Evolutionary conservation across 768 basidiomycete species (phyloP).

Genomic region (Rickenella mellea): DNA sequence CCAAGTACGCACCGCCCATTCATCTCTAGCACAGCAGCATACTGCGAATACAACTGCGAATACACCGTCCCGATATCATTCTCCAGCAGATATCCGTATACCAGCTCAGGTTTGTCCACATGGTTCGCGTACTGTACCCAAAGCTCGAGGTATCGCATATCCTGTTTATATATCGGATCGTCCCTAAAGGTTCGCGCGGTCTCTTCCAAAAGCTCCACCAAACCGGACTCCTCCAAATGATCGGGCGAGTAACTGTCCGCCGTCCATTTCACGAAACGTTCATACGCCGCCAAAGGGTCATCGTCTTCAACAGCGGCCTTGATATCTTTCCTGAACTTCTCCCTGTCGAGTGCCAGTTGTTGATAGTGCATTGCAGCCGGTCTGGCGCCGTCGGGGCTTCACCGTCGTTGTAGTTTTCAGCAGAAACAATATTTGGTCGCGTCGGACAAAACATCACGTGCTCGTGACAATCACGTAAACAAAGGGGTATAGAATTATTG

Average conservation of each 20-base stretch:
- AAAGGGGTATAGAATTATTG: too few species aligned
- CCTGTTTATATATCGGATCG: slow-evolving; percentile 78
- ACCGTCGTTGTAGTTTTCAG: too few species aligned
- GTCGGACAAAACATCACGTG: too few species aligned
- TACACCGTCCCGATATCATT: slow-evolving; percentile 70
- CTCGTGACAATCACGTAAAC: too few species aligned
- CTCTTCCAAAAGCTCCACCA: slow-evolving; percentile 76
- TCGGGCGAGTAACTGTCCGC: slow-evolving; percentile 66
- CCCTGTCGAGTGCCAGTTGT: slow-evolving; percentile 21
- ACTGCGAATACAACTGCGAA: slow-evolving; percentile 84
- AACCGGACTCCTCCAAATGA: slow-evolving; percentile 66
- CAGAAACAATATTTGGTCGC: too few species aligned
- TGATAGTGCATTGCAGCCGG: too few species aligned
- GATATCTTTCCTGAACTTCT: slow-evolving; percentile 26
- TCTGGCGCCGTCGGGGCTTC: too few species aligned
- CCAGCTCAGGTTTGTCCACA: slow-evolving; percentile 59
- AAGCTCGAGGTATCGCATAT: slow-evolving; percentile 83
- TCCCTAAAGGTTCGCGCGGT: slow-evolving; percentile 73
- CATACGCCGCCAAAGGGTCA: slow-evolving; percentile 80
- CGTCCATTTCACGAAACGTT: slow-evolving; percentile 84
- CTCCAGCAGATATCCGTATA: slow-evolving; percentile 68
- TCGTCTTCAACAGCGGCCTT: slow-evolving; percentile 49
- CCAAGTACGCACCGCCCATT: slow-evolving; percentile 58
- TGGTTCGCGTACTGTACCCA: slow-evolving; percentile 85
- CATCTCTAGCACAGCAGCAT: slow-evolving; percentile 69